Percentiles rank a stretch among this genome's conserved stretches.
phyloP scores from a whole-genome alignment of 345 rosid genomes.

The Hypericum perforatum region DNA sequence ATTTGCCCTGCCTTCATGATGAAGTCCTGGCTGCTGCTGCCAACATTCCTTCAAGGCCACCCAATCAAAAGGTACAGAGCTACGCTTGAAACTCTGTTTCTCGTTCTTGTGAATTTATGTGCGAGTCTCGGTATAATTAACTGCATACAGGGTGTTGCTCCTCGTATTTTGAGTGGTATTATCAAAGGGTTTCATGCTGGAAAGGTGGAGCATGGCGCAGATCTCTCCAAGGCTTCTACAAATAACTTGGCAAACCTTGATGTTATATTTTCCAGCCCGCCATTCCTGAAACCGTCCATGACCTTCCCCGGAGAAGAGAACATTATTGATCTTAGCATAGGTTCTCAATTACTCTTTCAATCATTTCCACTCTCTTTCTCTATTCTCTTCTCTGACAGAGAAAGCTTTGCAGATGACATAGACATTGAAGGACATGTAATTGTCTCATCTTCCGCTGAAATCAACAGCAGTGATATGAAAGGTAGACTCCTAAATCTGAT shows the following conservation, averaged over 20 bases:
- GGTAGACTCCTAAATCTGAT: conserved; percentile 24
- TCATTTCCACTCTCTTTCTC: neutral
- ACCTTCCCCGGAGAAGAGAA: conserved; percentile 16
- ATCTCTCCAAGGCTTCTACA: conserved; percentile 27
- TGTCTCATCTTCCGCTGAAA: conserved; percentile 29
- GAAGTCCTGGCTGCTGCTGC: conserved; percentile 67
- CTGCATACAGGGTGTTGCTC: conserved; percentile 38
- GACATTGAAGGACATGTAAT: conserved; percentile 46
- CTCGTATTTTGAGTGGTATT: conserved; percentile 40
- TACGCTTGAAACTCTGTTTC: conserved; percentile 4
- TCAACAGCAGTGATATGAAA: conserved; percentile 29
- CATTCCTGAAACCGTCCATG: conserved; percentile 46
- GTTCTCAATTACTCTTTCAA: conserved; percentile 28
- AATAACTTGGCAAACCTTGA: conserved; percentile 38
- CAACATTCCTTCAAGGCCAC: conserved; percentile 37
- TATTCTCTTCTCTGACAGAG: conserved; percentile 12
- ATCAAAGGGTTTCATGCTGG: conserved; percentile 48
- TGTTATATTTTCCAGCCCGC: conserved; percentile 54
- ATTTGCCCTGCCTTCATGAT: conserved; percentile 71
- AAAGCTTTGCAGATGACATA: conserved; percentile 53
- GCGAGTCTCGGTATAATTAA: conserved; percentile 15
- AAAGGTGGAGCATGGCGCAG: conserved; percentile 27
- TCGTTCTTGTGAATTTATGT: conserved; percentile 3
- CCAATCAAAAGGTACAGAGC: conserved; percentile 37
- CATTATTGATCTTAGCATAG: conserved; percentile 52